phyloP scores from a whole-genome alignment of 169 alveolate genomes.

The Cryptosporidium canis region DNA sequence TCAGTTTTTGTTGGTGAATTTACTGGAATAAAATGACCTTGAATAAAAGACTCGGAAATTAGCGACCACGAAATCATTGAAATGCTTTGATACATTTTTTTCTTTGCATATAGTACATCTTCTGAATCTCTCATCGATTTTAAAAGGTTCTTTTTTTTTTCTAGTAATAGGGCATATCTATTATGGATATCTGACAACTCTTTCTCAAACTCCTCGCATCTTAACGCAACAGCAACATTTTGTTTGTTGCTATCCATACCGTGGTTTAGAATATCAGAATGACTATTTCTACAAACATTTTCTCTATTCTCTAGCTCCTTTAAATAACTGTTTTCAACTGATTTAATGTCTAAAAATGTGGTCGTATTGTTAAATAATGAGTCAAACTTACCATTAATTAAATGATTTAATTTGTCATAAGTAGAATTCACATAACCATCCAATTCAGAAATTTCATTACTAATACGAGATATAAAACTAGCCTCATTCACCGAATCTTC shows the following conservation, averaged over 20 bases:
- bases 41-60: conserved; percentile 58
- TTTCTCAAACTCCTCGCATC: conserved; percentile 58
- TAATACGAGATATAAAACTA: background rate
- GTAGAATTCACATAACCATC: conserved; percentile 16
- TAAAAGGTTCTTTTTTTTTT: conserved; percentile 36
- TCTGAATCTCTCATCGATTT: conserved; percentile 70
- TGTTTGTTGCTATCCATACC: background rate
- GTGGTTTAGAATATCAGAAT: background rate
- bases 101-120: conserved; percentile 31
- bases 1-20: conserved; percentile 52
- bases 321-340: conserved; percentile 6
- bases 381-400: conserved; percentile 26
- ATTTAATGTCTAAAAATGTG: conserved; percentile 9
- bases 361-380: background rate
- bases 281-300: background rate
- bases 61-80: conserved; percentile 65
- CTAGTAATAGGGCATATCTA: conserved; percentile 50
- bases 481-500: background rate
- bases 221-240: background rate
- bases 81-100: conserved; percentile 59
- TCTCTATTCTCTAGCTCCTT: conserved; percentile 29
- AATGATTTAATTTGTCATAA: background rate
- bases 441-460: conserved; percentile 1
- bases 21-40: conserved; percentile 62
- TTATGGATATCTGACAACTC: conserved; percentile 40